Evolutionary conservation across 345 rosid species (phyloP), one percentile per base, ranked within the genome.

Genomic region (Isatis tinctoria): DNA sequence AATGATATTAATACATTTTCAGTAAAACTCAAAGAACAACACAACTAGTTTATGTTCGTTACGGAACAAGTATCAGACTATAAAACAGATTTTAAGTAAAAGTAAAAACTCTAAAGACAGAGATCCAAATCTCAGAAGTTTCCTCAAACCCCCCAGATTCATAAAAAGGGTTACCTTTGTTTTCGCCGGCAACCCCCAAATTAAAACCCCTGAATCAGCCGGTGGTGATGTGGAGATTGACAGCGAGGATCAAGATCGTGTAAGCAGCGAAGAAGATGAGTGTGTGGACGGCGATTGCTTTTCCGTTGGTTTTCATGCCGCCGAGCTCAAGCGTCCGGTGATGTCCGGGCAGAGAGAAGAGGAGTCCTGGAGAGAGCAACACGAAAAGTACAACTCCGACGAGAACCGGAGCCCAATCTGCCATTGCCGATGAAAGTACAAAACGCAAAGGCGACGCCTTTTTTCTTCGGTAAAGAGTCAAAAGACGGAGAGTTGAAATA

Each of bases 361-460:
- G 78, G 40, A 95, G 91, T 2, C 99, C 97, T 5, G 98, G 98
- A 62, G 88, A 85, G 54, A 95, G 90, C 27, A 95, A 41, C 61
- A 95, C 88, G 84, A 95, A 95, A 35, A 95, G 78, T 30, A 92
- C 80, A 58, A 92, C 92, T 5, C 97, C 99, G 40, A 95, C 78
- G 20, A 95, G 4, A 18, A 92, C 91, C 2, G 98, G 98, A 32
- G 93, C 99, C 98, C 99, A 92, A 78, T 95, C 99, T 16, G 92
- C 90, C 97, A 92, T 95, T 71, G 12, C 30, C 14, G 48, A 26
- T 65, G 69, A n/a, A 11, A 11, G 36, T 39, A 36, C 17, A 53
- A 22, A 33, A 71, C 2, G 60, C 9, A 60, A 72, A 62, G 73
- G 66, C n/a, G 54, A 43, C 45, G 44, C 66, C 66, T 70, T 53